These are phyloP conservation scores for Lepidium didymum DNA, from an alignment of 345 rosid genomes.

Conservation along the genomic window DNA sequence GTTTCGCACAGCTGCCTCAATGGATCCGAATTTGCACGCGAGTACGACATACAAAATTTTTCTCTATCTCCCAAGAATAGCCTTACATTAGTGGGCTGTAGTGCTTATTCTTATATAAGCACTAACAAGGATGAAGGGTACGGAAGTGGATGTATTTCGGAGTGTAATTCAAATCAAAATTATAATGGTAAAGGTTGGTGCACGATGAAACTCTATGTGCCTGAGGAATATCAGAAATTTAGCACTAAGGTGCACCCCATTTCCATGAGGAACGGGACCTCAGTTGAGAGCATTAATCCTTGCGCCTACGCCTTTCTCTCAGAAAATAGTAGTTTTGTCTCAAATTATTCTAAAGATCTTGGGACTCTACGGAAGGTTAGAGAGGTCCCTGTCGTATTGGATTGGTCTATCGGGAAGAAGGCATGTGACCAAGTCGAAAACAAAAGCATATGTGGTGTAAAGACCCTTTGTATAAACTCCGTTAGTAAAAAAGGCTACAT, in stretches of 20 bases:
- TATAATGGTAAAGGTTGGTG: constrained; percentile 36
- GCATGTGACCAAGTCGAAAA: not conserved
- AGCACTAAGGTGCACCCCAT: not conserved
- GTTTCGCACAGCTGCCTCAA: not conserved
- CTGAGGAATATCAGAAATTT: not conserved
- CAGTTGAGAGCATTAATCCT: not conserved
- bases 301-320: constrained; percentile 33
- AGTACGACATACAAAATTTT: too few species aligned
- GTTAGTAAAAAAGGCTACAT: not conserved
- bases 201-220: constrained; percentile 1
- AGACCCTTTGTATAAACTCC: not conserved
- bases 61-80: not conserved
- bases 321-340: not conserved
- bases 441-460: not conserved
- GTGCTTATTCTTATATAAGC: not conserved
- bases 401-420: not conserved
- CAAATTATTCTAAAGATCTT: not conserved
- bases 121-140: not conserved
- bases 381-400: not conserved
- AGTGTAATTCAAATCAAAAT: constrained; percentile 6
- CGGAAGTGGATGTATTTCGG: constrained; percentile 26
- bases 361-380: not conserved
- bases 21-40: too few species aligned
- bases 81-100: constrained; percentile 28
- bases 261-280: not conserved